Percentiles rank a stretch among this genome's conserved stretches.
Conservation (phyloP, 495 filamentous ascomycete genomes). For the Penicillium pulvis region DNA sequence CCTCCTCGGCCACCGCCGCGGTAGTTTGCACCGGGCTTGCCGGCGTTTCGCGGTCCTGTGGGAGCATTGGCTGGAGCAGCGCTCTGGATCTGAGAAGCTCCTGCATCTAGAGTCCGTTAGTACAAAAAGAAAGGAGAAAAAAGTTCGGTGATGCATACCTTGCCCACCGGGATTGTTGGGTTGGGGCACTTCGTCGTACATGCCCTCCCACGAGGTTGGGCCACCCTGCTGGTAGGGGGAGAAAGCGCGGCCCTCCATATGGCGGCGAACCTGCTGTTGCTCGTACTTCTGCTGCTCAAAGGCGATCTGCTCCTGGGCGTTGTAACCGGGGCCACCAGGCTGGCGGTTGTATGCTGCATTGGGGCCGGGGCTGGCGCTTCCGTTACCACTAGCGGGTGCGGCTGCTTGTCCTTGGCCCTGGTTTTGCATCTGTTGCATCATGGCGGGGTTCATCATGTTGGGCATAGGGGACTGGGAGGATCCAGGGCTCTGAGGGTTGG, state of each 20-base stretch:
- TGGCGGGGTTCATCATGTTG: slow-evolving; percentile 59
- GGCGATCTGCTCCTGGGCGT: slow-evolving; percentile 73
- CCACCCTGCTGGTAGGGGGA: slow-evolving; percentile 57
- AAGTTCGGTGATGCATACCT: slow-evolving; percentile 45
- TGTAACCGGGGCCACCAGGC: slow-evolving; percentile 58
- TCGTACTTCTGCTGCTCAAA: slow-evolving; percentile 91
- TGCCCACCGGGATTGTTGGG: slow-evolving; percentile 64
- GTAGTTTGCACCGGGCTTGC: slow-evolving; percentile 91
- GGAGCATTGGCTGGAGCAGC: slow-evolving; percentile 92
- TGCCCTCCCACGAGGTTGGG: slow-evolving; percentile 93
- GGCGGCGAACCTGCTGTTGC: slow-evolving; percentile 59
- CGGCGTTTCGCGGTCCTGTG: slow-evolving; percentile 94
- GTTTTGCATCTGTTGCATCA: slow-evolving; percentile 75
- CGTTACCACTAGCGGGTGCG: not conserved
- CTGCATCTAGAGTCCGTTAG: slow-evolving; percentile 25
- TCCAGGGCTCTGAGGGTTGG: slow-evolving; percentile 47
- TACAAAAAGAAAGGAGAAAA: slow-evolving; percentile 2
- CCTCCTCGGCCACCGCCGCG: slow-evolving; percentile 86
- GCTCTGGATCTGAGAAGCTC: slow-evolving; percentile 58
- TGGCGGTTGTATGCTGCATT: slow-evolving; percentile 30
- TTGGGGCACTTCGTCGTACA: slow-evolving; percentile 98
- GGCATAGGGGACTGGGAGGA: slow-evolving; percentile 40
- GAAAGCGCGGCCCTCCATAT: slow-evolving; percentile 47
- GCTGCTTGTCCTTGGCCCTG: slow-evolving; percentile 20
- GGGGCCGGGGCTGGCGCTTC: slow-evolving; percentile 9